These are phyloP conservation scores for Fusarium austroafricanum DNA, from an alignment of 2,329 filamentous ascomycete species.

Conservation along the genomic window DNA sequence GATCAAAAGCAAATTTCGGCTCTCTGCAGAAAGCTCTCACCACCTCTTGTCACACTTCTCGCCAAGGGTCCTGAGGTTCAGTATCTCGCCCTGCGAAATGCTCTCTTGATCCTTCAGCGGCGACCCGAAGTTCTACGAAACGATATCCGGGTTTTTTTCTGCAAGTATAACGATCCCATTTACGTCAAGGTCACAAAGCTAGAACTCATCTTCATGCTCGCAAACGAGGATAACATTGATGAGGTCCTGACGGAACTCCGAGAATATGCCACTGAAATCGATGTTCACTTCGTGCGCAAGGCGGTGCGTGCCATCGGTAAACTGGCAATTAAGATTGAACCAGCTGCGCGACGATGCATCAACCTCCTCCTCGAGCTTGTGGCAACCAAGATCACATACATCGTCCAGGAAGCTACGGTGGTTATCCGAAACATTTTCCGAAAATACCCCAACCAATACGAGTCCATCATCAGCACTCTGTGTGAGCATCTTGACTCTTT, in stretches of 20 bases:
- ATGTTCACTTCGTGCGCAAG: conserved; percentile 98
- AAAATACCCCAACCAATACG: conserved; percentile 98
- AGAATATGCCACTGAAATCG: conserved; percentile 98
- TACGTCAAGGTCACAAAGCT: conserved; percentile 99
- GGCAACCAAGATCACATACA: conserved; percentile 98
- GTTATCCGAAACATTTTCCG: conserved; percentile 99
- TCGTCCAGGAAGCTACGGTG: conserved; percentile 98
- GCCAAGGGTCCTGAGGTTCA: conserved; percentile 99
- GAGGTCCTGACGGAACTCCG: conserved; percentile 93
- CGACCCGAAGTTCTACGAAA: conserved; percentile 93
- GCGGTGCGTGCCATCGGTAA: conserved; percentile 98
- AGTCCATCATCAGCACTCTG: conserved; percentile 94
- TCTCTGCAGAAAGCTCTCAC: conserved; percentile 92
- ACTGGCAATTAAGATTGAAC: conserved; percentile 98
- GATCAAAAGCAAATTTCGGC: conserved; percentile 89
- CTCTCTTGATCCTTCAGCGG: conserved; percentile 90
- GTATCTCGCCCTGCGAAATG: conserved; percentile 93
- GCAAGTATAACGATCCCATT: conserved; percentile 99
- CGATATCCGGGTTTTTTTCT: conserved; percentile 98
- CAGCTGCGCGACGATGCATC: conserved; percentile 90
- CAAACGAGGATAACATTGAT: conserved; percentile 93
- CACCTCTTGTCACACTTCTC: conserved; percentile 91
- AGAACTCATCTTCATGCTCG: conserved; percentile 98
- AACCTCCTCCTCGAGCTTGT: conserved; percentile 92
- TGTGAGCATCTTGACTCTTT: conserved; percentile 97